These are phyloP conservation scores for Fragosphaeria purpurea DNA, from an alignment of 2,329 filamentous ascomycete genomes.

Conservation along the genomic window DNA sequence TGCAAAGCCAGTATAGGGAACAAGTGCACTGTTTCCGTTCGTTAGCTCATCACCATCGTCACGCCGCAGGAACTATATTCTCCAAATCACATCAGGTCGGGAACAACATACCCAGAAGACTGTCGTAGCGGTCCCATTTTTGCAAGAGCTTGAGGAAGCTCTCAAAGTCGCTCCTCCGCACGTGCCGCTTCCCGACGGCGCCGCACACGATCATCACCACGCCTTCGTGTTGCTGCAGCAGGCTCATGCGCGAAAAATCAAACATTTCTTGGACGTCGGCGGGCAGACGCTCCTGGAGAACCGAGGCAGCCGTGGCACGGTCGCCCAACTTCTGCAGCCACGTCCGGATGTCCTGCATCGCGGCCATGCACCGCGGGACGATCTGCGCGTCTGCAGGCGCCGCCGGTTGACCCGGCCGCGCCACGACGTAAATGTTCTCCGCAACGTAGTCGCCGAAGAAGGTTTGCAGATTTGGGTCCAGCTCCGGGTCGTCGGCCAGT, in stretches of 20 bases:
- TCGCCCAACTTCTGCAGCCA: conserved; percentile 71
- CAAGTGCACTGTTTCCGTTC: conserved; percentile 56
- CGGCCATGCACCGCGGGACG: conserved; percentile 62
- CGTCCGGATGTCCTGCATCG: conserved; percentile 65
- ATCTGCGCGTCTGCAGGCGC: conserved; percentile 45
- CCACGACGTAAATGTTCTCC: conserved; percentile 44
- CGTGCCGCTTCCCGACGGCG: conserved; percentile 66
- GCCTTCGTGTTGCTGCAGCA: conserved; percentile 83
- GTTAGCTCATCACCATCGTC: too few relatives aligned
- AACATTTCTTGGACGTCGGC: conserved; percentile 66
- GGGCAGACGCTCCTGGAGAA: conserved; percentile 54
- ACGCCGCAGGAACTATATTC: too few relatives aligned
- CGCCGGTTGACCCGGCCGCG: conserved; percentile 31
- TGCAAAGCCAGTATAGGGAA: conserved; percentile 70
- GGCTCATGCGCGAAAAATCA: conserved; percentile 67
- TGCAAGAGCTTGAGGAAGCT: conserved; percentile 59
- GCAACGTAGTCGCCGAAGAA: conserved; percentile 44
- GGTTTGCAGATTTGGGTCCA: conserved; percentile 39
- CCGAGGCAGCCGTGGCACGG: conserved; percentile 61
- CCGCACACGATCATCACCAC: conserved; percentile 71
- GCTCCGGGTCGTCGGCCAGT: conserved; percentile 49
- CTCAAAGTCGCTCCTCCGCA: conserved; percentile 61
- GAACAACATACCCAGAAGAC: conserved; percentile 35
- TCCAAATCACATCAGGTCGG: too few relatives aligned
- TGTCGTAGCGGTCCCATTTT: conserved; percentile 67